Evolutionary conservation across 2,329 filamentous ascomycete genomes (phyloP).

Genomic region (Plenodomus lindquistii): DNA sequence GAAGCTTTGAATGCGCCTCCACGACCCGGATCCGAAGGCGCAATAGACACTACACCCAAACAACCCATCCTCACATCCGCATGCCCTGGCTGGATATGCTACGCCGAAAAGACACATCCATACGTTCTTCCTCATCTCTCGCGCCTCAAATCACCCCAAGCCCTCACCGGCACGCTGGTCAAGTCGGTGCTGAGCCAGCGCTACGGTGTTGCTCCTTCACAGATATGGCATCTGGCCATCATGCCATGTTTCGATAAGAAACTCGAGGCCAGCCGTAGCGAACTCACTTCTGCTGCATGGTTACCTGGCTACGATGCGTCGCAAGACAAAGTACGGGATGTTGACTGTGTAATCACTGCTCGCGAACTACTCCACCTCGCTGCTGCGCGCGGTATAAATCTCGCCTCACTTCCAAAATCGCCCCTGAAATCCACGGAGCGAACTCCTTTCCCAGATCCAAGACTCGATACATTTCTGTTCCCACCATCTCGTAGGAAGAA

Average conservation of each 20-base stretch:
- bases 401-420: slow-evolving; percentile 70
- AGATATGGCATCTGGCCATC: slow-evolving; percentile 91
- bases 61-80: slow-evolving; percentile 80
- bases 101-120: slow-evolving; percentile 96
- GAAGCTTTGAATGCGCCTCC: slow-evolving; percentile 25
- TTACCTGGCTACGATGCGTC: slow-evolving; percentile 28
- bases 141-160: slow-evolving; percentile 90
- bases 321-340: slow-evolving; percentile 67
- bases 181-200: slow-evolving; percentile 80
- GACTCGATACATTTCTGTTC: slow-evolving; percentile 75
- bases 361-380: slow-evolving; percentile 92
- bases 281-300: slow-evolving; percentile 85
- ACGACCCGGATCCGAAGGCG: slow-evolving; percentile 35
- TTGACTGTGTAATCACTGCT: slow-evolving; percentile 97
- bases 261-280: slow-evolving; percentile 89
- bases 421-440: slow-evolving; percentile 53
- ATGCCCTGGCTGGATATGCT: slow-evolving; percentile 98
- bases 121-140: slow-evolving; percentile 91
- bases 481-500: slow-evolving; percentile 48
- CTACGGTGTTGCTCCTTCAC: slow-evolving; percentile 72
- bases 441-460: slow-evolving; percentile 72
- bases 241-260: slow-evolving; percentile 99
- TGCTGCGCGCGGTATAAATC: slow-evolving; percentile 75
- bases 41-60: slow-evolving; percentile 53
- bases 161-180: slow-evolving; percentile 83